phyloP scores from a whole-genome alignment of 371 early-diverging fungal species.

The Batkoa obscura region DNA sequence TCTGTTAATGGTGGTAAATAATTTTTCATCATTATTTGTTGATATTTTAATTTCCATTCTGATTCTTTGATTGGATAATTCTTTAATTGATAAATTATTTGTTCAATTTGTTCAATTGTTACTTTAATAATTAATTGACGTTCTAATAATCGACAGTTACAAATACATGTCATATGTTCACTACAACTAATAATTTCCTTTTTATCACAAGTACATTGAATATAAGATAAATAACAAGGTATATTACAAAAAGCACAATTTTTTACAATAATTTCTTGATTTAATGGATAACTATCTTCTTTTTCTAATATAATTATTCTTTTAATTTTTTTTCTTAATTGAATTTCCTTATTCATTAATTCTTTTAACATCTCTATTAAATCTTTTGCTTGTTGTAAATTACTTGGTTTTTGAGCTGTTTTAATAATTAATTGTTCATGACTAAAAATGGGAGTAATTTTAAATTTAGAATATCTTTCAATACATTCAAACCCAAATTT shows the following conservation, averaged over 20 bases:
- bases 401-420: background rate
- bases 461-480: conserved; percentile 52
- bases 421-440: conserved; percentile 70
- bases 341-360: background rate
- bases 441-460: conserved; percentile 74
- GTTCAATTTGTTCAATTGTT: too few relatives aligned
- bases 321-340: background rate
- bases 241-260: background rate
- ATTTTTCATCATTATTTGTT: too few relatives aligned
- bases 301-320: background rate
- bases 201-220: background rate
- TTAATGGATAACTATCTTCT: background rate
- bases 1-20: too few relatives aligned
- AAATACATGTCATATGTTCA: background rate
- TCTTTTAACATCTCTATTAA: background rate
- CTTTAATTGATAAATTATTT: too few relatives aligned
- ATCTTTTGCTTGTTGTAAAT: background rate
- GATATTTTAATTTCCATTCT: too few relatives aligned
- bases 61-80: too few relatives aligned
- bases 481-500: conserved; percentile 61
- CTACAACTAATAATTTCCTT: background rate
- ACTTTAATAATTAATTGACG: too few relatives aligned
- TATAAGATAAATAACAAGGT: background rate
- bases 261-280: background rate
- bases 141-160: too few relatives aligned